phyloP scores from a whole-genome alignment of 257 asterid genomes.

The Petunia secreta region DNA sequence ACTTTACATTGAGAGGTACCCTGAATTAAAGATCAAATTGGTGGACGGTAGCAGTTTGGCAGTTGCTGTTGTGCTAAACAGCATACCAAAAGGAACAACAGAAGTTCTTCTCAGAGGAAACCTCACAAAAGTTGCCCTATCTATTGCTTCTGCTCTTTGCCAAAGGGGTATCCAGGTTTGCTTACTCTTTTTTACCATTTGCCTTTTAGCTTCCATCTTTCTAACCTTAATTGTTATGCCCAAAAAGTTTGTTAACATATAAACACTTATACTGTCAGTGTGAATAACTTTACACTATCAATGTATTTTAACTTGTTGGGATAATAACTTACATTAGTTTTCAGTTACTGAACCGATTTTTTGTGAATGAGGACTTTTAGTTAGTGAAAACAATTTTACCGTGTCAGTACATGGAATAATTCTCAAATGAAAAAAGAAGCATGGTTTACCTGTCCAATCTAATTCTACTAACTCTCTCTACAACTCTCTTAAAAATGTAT shows the following conservation, averaged over 20 bases:
- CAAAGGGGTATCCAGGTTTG: slow-evolving; percentile 65
- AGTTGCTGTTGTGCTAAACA: slow-evolving; percentile 70
- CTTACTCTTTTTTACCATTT: not conserved
- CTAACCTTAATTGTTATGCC: not conserved
- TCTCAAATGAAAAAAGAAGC: no score
- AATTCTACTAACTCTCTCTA: not conserved
- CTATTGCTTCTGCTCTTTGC: slow-evolving; percentile 65
- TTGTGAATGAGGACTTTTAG: not conserved
- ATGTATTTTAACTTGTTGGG: not conserved
- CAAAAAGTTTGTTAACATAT: no score
- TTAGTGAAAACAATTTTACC: no score
- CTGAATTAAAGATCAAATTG: slow-evolving; percentile 63
- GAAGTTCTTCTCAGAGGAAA: slow-evolving; percentile 61
- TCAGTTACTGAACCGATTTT: not conserved
- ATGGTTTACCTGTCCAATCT: not conserved
- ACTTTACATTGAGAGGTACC: slow-evolving; percentile 56
- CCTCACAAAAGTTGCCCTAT: slow-evolving; percentile 41
- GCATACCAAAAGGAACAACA: slow-evolving; percentile 70
- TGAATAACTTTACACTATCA: no score
- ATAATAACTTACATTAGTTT: not conserved
- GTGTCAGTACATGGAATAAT: no score
- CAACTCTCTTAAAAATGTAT: no score
- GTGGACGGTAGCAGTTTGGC: slow-evolving; percentile 86
- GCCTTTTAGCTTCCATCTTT: not conserved
- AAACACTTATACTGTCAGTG: no score